phyloP scores from a whole-genome alignment of 805 yeast genomes.

The Allodekkera sacchari region DNA sequence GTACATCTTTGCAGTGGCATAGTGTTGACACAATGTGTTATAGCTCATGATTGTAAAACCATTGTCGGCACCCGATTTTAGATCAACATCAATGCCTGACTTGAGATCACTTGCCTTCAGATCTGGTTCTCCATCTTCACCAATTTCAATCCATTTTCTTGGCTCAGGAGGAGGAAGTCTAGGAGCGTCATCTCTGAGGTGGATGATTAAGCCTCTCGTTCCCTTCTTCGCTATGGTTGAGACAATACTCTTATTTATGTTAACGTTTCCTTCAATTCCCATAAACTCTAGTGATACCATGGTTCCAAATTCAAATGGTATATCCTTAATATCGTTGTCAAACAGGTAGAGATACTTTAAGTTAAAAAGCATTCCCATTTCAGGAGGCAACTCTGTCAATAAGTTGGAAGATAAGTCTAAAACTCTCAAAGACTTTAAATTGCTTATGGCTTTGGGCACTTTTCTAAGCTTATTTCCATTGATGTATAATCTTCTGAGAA shows the following conservation, averaged over 20 bases:
- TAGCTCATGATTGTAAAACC: slow-evolving; percentile 75
- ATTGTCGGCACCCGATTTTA: slow-evolving; percentile 24
- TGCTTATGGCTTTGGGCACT: slow-evolving; percentile 61
- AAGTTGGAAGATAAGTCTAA: slow-evolving; percentile 79
- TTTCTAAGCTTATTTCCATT: slow-evolving; percentile 72
- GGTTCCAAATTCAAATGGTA: slow-evolving; percentile 84
- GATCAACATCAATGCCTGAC: slow-evolving; percentile 17
- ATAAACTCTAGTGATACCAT: slow-evolving; percentile 76
- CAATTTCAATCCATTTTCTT: slow-evolving; percentile 76
- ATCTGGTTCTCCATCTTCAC: slow-evolving; percentile 62
- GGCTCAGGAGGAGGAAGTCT: slow-evolving; percentile 56
- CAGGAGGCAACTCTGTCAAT: slow-evolving; percentile 67
- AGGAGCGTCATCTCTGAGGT: slow-evolving; percentile 78
- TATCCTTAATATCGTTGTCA: slow-evolving; percentile 67
- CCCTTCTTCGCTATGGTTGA: slow-evolving; percentile 73
- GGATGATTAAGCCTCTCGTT: slow-evolving; percentile 70
- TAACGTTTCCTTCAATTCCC: slow-evolving; percentile 90
- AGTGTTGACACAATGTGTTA: slow-evolving; percentile 91
- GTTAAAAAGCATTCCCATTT: slow-evolving; percentile 74
- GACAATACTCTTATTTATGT: slow-evolving; percentile 52
- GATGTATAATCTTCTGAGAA: slow-evolving; percentile 77
- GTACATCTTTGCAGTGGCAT: slow-evolving; percentile 87
- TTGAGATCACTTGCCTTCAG: slow-evolving; percentile 19
- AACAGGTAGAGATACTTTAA: slow-evolving; percentile 77
- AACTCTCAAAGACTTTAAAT: slow-evolving; percentile 66